Evolutionary conservation across 257 asterid genomes (phyloP).

Genomic region (Schizonepeta tenuifolia): DNA sequence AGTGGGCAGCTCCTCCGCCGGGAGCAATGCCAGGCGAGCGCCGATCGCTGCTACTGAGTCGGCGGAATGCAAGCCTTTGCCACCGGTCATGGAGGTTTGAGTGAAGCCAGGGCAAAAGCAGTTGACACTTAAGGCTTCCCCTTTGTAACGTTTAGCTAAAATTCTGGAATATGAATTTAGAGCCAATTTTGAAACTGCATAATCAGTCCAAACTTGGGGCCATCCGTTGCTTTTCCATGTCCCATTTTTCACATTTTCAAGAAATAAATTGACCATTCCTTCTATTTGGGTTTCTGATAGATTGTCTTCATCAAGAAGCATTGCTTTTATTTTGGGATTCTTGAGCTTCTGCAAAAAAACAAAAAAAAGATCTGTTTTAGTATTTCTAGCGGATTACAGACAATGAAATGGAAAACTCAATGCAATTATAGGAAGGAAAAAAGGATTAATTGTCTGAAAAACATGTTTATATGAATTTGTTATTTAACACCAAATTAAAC

Average conservation of each 20-base stretch:
- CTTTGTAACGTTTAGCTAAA: constrained; percentile 52
- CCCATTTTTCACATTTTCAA: constrained; percentile 57
- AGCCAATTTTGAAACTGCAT: constrained; percentile 78
- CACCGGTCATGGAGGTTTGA: constrained; percentile 77
- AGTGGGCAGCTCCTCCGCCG: constrained; percentile 51
- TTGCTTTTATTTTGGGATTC: constrained; percentile 45
- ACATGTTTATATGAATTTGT: no score
- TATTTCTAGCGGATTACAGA: no score
- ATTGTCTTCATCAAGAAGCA: constrained; percentile 57
- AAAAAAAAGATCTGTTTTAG: no score
- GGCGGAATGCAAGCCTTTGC: constrained; percentile 60
- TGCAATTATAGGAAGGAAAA: no score
- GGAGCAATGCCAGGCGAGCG: constrained; percentile 47
- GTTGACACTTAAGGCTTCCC: constrained; percentile 51
- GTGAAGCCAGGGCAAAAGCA: constrained; percentile 88
- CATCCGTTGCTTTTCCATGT: constrained; percentile 70
- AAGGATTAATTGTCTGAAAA: no score
- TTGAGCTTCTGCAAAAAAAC: constrained; percentile 60
- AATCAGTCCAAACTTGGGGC: constrained; percentile 84
- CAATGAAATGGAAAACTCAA: no score
- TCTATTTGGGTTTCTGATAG: constrained; percentile 52
- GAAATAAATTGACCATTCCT: constrained; percentile 48
- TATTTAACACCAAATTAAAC: no score
- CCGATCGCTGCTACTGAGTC: constrained; percentile 53
- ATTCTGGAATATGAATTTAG: constrained; percentile 65